Conservation (phyloP, 441 rosid species). For the Corymbia calophylla region DNA sequence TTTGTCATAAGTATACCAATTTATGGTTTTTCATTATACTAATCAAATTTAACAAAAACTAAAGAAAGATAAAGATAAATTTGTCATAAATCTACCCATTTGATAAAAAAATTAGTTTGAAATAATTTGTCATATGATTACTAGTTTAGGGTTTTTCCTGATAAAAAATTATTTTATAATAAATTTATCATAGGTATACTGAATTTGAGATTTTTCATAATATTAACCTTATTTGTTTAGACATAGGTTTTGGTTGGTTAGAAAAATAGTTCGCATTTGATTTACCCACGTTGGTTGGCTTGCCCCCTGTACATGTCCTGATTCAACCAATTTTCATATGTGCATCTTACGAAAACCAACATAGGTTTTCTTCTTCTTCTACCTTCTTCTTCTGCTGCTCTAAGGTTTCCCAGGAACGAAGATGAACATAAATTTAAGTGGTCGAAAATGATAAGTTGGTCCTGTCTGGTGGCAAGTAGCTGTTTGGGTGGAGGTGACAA, state of each 20-base stretch:
- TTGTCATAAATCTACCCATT: rapidly evolving
- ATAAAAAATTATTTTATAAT: rapidly evolving
- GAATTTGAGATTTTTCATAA: too few relatives aligned
- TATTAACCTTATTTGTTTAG: too few relatives aligned
- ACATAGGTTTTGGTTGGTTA: rapidly evolving
- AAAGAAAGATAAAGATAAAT: rapidly evolving
- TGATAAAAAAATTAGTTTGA: rapidly evolving
- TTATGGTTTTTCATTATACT: too few relatives aligned
- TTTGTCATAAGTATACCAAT: too few relatives aligned
- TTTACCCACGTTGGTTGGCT: not conserved
- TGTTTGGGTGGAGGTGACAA: constrained; percentile 10
- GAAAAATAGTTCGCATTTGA: not conserved
- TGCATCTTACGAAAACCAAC: not conserved
- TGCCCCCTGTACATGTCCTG: not conserved
- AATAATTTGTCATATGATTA: rapidly evolving
- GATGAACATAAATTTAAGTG: not conserved
- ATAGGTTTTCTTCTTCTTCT: not conserved
- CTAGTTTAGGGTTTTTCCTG: rapidly evolving
- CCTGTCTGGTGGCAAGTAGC: constrained; percentile 43
- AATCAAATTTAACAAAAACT: too few relatives aligned
- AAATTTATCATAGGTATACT: rapidly evolving
- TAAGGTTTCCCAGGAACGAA: not conserved
- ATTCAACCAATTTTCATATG: not conserved
- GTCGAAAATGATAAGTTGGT: not conserved
- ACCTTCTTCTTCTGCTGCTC: not conserved